These are phyloP conservation scores for Lachancea lanzarotensis DNA, from an alignment of 805 yeast species.

Conservation along the genomic window DNA sequence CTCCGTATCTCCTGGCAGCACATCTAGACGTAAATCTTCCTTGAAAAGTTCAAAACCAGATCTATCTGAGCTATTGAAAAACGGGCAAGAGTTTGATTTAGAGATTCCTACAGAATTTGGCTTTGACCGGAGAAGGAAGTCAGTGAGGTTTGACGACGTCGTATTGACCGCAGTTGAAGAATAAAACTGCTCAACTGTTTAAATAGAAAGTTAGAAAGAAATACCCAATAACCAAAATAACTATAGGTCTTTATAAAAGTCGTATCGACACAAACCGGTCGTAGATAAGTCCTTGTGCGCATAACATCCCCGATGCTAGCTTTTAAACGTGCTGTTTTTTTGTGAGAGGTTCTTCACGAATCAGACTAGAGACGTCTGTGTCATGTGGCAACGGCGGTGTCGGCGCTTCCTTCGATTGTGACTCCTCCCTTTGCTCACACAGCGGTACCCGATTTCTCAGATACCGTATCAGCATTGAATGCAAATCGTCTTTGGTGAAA, in stretches of 20 bases:
- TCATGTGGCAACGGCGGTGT: slow-evolving; percentile 6
- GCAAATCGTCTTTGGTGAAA: slow-evolving; percentile 80
- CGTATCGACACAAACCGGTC: background rate
- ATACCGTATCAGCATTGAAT: slow-evolving; percentile 70
- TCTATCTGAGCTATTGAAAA: slow-evolving; percentile 43
- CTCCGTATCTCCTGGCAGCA: background rate
- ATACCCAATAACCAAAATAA: background rate
- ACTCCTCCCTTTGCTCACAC: slow-evolving; percentile 21
- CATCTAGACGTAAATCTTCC: slow-evolving; percentile 28
- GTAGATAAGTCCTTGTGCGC: background rate
- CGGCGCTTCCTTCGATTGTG: slow-evolving; percentile 5
- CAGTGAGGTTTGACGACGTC: slow-evolving; percentile 59
- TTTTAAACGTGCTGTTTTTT: slow-evolving; percentile 26
- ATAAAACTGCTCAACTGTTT: background rate
- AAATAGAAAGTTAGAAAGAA: background rate
- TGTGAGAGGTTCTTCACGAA: slow-evolving; percentile 16
- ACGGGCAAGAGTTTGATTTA: slow-evolving; percentile 43
- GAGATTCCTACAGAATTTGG: slow-evolving; percentile 35
- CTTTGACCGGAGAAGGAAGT: slow-evolving; percentile 47
- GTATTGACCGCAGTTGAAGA: slow-evolving; percentile 46
- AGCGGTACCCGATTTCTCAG: slow-evolving; percentile 44
- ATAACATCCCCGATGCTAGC: slow-evolving; percentile 3
- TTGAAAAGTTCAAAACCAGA: slow-evolving; percentile 32
- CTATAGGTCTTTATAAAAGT: background rate
- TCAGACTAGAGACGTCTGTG: slow-evolving; percentile 1